Conservation (phyloP, 2,329 filamentous ascomycete genomes). For the Thermomyces lanuginosus region DNA sequence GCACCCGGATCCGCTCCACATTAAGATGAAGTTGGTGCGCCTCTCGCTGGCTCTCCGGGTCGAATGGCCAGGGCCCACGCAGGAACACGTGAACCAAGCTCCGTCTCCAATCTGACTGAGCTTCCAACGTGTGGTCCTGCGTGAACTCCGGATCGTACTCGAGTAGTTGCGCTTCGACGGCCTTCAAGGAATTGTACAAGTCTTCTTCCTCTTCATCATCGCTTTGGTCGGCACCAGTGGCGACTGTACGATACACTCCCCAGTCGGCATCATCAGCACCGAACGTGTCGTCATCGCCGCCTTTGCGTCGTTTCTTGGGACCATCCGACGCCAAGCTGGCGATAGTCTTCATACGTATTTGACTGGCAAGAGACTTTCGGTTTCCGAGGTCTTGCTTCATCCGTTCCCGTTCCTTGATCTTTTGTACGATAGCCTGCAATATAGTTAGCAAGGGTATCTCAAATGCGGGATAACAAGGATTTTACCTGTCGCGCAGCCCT, state of each 20-base stretch:
- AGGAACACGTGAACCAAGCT: constrained; percentile 78
- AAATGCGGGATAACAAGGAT: constrained; percentile 1
- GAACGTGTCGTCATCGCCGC: constrained; percentile 88
- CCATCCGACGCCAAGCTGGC: constrained; percentile 87
- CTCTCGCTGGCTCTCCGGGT: constrained; percentile 62
- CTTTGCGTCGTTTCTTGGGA: constrained; percentile 68
- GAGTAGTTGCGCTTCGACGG: constrained; percentile 69
- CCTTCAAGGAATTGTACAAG: constrained; percentile 53
- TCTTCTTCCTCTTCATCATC: constrained; percentile 91
- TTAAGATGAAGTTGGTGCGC: constrained; percentile 86
- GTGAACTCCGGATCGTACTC: constrained; percentile 76
- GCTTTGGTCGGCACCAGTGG: constrained; percentile 58
- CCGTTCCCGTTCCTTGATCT: constrained; percentile 84
- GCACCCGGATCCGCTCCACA: constrained; percentile 85
- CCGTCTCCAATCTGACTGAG: constrained; percentile 90
- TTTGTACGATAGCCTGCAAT: constrained; percentile 49
- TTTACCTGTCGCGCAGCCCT: constrained; percentile 48
- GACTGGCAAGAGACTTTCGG: constrained; percentile 85
- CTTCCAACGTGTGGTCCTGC: constrained; percentile 80
- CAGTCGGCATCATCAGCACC: constrained; percentile 96
- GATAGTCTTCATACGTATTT: constrained; percentile 96
- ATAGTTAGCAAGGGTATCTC: constrained; percentile 9
- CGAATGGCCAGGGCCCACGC: constrained; percentile 73
- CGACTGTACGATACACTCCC: constrained; percentile 89
- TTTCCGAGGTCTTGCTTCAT: constrained; percentile 91